Percentiles rank a stretch among this genome's conserved stretches.
These are phyloP conservation scores for Lodderomyces metapsilosis DNA, from an alignment of 1,139 yeast genomes.

Conservation along the genomic window DNA sequence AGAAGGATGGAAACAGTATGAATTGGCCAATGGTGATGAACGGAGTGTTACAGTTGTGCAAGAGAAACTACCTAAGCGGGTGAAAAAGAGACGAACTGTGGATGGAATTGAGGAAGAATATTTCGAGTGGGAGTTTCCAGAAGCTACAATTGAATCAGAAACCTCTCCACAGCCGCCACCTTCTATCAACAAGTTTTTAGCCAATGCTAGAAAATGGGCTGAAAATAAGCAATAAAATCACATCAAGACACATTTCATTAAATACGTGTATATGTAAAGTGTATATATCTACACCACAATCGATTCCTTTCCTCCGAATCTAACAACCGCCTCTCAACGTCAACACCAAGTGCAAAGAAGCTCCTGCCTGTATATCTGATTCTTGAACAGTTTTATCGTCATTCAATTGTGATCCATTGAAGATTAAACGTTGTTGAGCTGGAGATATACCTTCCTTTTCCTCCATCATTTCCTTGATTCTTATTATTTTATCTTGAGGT, in stretches of 20 bases:
- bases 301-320: background rate
- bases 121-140: conserved; percentile 65
- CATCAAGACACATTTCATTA: background rate
- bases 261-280: background rate
- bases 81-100: conserved; percentile 42
- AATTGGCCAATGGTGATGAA: conserved; percentile 56
- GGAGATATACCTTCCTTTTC: conserved; percentile 98
- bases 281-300: too few species aligned
- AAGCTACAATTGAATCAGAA: conserved; percentile 4
- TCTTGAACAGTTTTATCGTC: conserved; percentile 70
- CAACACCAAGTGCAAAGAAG: conserved; percentile 82
- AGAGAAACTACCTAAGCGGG: conserved; percentile 56
- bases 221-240: conserved; percentile 5
- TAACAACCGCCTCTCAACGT: conserved; percentile 80
- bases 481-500: conserved; percentile 69
- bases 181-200: conserved; percentile 51
- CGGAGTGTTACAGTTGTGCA: conserved; percentile 35
- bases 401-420: conserved; percentile 88
- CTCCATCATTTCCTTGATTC: conserved; percentile 90
- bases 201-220: conserved; percentile 65
- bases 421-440: conserved; percentile 87
- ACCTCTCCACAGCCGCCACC: background rate
- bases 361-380: conserved; percentile 70
- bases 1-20: conserved; percentile 69
- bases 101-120: conserved; percentile 55